These are phyloP conservation scores for Paramarasmius palmivorus DNA, from an alignment of 1,284 basidiomycete genomes.

Conservation along the genomic window DNA sequence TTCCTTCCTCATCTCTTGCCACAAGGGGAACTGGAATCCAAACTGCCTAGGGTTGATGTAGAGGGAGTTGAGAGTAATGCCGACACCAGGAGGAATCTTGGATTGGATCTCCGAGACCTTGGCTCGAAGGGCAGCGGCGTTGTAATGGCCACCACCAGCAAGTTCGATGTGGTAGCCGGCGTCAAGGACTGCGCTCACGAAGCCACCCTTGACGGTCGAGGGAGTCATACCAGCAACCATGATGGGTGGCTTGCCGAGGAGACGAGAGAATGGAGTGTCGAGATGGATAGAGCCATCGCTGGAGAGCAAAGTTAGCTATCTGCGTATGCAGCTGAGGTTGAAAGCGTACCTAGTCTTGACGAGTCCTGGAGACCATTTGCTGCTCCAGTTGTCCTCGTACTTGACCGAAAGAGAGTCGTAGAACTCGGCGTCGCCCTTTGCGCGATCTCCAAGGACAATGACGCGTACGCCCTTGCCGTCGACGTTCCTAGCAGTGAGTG, in stretches of 20 bases:
- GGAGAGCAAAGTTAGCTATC: slow-evolving; percentile 13
- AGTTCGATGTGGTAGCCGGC: slow-evolving; percentile 97
- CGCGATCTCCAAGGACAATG: slow-evolving; percentile 84
- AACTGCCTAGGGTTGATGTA: slow-evolving; percentile 99
- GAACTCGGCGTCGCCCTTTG: slow-evolving; percentile 83
- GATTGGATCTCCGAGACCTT: slow-evolving; percentile 91
- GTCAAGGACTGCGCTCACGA: slow-evolving; percentile 88
- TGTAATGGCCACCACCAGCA: slow-evolving; percentile 98
- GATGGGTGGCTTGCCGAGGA: slow-evolving; percentile 93
- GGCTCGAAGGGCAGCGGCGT: slow-evolving; percentile 80
- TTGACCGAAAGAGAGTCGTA: slow-evolving; percentile 71
- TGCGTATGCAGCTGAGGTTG: neutral
- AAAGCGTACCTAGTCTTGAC: slow-evolving; percentile 81
- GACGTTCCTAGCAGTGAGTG: slow-evolving; percentile 86
- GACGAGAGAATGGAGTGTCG: slow-evolving; percentile 94
- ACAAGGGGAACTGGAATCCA: slow-evolving; percentile 94
- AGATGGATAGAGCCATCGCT: slow-evolving; percentile 91
- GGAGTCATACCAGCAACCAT: slow-evolving; percentile 99
- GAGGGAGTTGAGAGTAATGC: slow-evolving; percentile 91
- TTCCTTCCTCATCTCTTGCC: slow-evolving; percentile 96
- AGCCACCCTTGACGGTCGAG: slow-evolving; percentile 89
- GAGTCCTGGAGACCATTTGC: slow-evolving; percentile 83
- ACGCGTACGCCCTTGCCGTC: slow-evolving; percentile 93
- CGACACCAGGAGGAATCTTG: slow-evolving; percentile 83
- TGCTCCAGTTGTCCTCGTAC: slow-evolving; percentile 88